Conservation (phyloP, 352 stramenopile species). For the Elongisporangium prolatum region DNA sequence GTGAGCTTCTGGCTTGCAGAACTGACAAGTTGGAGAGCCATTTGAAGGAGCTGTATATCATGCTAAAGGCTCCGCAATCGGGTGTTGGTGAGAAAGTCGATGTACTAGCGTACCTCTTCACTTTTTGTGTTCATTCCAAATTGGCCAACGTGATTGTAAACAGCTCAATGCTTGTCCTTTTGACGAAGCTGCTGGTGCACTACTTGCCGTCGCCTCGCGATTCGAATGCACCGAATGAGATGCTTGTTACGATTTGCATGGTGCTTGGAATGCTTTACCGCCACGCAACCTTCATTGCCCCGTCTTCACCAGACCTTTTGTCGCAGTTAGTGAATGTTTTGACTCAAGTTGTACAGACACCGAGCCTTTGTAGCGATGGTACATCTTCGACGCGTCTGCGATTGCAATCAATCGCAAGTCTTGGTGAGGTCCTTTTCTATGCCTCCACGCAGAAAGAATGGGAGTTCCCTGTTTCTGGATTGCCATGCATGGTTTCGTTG, state of each 20-base stretch:
- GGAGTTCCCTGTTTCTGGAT: conserved; percentile 22
- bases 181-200: conserved; percentile 47
- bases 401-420: conserved; percentile 27
- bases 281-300: conserved; percentile 65
- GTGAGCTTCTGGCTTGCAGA: conserved; percentile 33
- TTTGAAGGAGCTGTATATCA: conserved; percentile 72
- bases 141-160: conserved; percentile 82
- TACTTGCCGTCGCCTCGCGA: conserved; percentile 4
- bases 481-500: conserved; percentile 26
- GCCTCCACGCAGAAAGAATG: conserved; percentile 53
- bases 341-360: conserved; percentile 7
- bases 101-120: conserved; percentile 56
- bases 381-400: conserved; percentile 1
- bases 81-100: conserved; percentile 28
- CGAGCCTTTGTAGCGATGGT: neutral
- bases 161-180: conserved; percentile 62
- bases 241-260: conserved; percentile 43
- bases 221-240: conserved; percentile 1
- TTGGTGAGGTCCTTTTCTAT: conserved; percentile 77
- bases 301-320: conserved; percentile 54
- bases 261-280: conserved; percentile 66
- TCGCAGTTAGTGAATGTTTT: conserved; percentile 38
- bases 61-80: conserved; percentile 37
- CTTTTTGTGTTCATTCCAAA: conserved; percentile 41
- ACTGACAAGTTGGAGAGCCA: conserved; percentile 60